Evolutionary conservation across 2,329 filamentous ascomycete species (phyloP), one percentile per base, ranked within the genome.

Genomic region (Monosporascus sp.): DNA sequence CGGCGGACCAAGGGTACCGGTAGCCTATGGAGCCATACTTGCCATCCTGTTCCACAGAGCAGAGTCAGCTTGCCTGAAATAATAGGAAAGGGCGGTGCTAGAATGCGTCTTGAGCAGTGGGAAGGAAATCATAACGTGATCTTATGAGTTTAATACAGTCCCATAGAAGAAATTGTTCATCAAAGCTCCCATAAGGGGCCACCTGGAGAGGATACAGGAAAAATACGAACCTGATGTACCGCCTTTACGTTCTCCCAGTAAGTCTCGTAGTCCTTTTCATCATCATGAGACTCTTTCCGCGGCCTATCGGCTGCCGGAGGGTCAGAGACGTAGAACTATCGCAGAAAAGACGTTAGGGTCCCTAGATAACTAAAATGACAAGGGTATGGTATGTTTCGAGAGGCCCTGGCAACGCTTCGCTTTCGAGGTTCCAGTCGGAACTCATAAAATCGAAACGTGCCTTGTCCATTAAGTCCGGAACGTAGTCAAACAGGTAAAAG

Each of bases 11-110:
- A 9, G 91, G 91, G 72, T 97, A 97, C 65, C 93, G 86, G 78
- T 99, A 99, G 59, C 94, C 94, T 61, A 96, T 92, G 6, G 91
- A 97, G 55, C 92, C 93, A 67, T 90, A 97, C 69, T 94, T 94
- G 55, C 94, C 94, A 17, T 87, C 78, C 76, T 44, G 22, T 44
- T 20, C 6, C n/a, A 20, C 20, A 44, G 7, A 31, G 28, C 28
- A 31, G 31, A 35, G 31, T 35, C 31, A 35, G 31, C 11, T 14
- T 14, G 31, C 9, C 31, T 14, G 9, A 35, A 14, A 14, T 14
- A 5, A 14, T 14, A 31, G 11, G 11, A 14, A 35, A 31, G 5
- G 11, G 11, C 3, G 28, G 9, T 31, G 9, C 28, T 31, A 31
- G 11, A 14, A 35, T 5, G 31, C 11, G 11, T 5, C 4, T 5